Base-by-base conservation (phyloP, 2,329 filamentous ascomycete species). In the Geoglossum cookeanum region DNA sequence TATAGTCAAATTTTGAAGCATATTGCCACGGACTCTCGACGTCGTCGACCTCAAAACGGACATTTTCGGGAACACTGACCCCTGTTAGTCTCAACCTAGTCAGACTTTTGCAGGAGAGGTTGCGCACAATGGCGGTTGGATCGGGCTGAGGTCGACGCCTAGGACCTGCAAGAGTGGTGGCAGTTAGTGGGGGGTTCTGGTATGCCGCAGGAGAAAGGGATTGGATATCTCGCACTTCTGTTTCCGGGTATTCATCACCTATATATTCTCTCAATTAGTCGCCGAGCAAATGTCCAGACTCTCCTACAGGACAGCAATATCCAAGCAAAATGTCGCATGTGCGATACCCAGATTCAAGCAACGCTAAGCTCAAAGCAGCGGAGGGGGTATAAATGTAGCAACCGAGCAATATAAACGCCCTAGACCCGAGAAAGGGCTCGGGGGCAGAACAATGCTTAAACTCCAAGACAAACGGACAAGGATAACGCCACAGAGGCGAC, bases 31-130 rank as follows among this genome's bases (percentile, higher is more conserved):
- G 4, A 11, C 17, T 17, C 15, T 53, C 49, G 11, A 53, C 32
- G 22, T 53, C 30, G 30, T 58, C 57, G 5, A 58, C 45, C 39
- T 58, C 57, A 27, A 58, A 56, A 3, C 27, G 37, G 29, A 56
- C 32, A 33, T 58, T 58, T 33, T 53, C 54, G 4, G 57, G 57
- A 3, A 56, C 39, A 2, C 52, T 56, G n/a, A 3, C 7, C 11
- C 55, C 11, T 13, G 6, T 15, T 4, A 29, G 15, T 33, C 11
- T 2, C 22, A 3, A n/a, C 30, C 4, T 55, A 5, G n/a, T 3
- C 3, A n/a, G 5, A 17, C n/a, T 35, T 3, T n/a, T 45, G 15
- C 13, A 17, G 2, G 22, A 17, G 15, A 3, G 8, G 15, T 4
- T n/a, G 22, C 54, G 4, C 22, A 55, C 54, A 45, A 8, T 3